Conservation (phyloP, 164 flowering plant genomes). For the Houttuynia cordata region DNA sequence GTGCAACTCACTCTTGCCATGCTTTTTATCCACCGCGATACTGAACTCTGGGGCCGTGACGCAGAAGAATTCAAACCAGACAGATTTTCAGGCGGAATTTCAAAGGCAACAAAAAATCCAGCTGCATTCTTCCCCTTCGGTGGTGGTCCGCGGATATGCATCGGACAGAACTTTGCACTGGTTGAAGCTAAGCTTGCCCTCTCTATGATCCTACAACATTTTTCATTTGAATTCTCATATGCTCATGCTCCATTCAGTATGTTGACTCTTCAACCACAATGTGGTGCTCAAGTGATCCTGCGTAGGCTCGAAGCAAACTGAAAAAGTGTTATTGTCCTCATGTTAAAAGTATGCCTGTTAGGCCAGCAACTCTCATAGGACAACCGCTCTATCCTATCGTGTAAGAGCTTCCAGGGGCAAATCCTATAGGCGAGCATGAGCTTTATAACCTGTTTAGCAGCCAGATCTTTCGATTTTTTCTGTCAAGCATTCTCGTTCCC, state of each 20-base stretch:
- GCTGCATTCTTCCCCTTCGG: slow-evolving; percentile 5
- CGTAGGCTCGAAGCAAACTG: background rate
- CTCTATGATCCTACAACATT: slow-evolving; percentile 5
- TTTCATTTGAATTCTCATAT: slow-evolving; percentile 8
- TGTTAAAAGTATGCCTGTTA: too few species aligned
- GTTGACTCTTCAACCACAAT: slow-evolving; percentile 5
- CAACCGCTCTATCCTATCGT: too few species aligned
- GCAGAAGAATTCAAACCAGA: slow-evolving; percentile 8
- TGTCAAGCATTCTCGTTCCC: too few species aligned
- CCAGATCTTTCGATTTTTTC: too few species aligned
- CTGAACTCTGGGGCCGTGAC: slow-evolving; percentile 8
- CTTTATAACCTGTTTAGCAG: too few species aligned
- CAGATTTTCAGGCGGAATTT: slow-evolving; percentile 7
- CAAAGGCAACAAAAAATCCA: slow-evolving; percentile 5
- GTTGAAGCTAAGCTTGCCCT: slow-evolving; percentile 7
- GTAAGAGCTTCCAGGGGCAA: too few species aligned
- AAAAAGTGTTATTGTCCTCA: too few species aligned
- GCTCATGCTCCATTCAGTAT: slow-evolving; percentile 2
- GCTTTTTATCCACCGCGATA: slow-evolving; percentile 1
- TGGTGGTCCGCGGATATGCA: slow-evolving; percentile 7
- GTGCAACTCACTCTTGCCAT: background rate
- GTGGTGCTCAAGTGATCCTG: slow-evolving; percentile 5
- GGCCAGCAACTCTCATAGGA: too few species aligned
- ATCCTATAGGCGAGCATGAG: too few species aligned
- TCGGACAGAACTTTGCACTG: slow-evolving; percentile 5